Evolutionary conservation across 257 asterid species (phyloP).

Genomic region (Solanum arcanum): DNA sequence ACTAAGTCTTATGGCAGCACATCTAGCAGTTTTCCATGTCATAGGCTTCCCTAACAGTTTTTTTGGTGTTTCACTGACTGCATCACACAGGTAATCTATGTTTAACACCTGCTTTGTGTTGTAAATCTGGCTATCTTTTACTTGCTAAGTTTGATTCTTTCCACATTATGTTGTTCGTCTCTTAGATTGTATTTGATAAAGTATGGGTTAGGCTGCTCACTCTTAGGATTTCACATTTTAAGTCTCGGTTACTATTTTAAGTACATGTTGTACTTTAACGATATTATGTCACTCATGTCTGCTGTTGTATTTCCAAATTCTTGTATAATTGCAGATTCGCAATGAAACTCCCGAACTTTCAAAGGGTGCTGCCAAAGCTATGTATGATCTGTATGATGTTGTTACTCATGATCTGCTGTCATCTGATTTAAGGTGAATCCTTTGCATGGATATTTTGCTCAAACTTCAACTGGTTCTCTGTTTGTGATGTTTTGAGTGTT

Average conservation of each 20-base stretch:
- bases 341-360: conserved; percentile 75
- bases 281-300: not conserved
- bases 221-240: not conserved
- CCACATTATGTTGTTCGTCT: not conserved
- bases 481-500: not conserved
- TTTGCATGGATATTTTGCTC: conserved; percentile 1
- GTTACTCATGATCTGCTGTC: conserved; percentile 89
- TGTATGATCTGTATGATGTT: conserved; percentile 81
- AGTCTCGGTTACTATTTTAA: not conserved
- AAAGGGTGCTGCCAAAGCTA: conserved; percentile 89
- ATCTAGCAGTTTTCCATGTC: not conserved
- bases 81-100: not conserved
- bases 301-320: not conserved
- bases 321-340: conserved; percentile 38
- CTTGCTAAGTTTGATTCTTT: not conserved
- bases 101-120: not conserved
- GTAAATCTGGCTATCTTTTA: not conserved
- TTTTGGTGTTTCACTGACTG: not conserved
- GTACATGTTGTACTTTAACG: not conserved
- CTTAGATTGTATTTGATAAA: not conserved
- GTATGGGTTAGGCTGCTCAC: not conserved
- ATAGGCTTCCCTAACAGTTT: not conserved
- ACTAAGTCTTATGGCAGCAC: not conserved
- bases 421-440: conserved; percentile 63
- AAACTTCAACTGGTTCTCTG: not conserved